Conservation (phyloP, 352 stramenopile genomes). For the Aphanomyces stellatus region DNA sequence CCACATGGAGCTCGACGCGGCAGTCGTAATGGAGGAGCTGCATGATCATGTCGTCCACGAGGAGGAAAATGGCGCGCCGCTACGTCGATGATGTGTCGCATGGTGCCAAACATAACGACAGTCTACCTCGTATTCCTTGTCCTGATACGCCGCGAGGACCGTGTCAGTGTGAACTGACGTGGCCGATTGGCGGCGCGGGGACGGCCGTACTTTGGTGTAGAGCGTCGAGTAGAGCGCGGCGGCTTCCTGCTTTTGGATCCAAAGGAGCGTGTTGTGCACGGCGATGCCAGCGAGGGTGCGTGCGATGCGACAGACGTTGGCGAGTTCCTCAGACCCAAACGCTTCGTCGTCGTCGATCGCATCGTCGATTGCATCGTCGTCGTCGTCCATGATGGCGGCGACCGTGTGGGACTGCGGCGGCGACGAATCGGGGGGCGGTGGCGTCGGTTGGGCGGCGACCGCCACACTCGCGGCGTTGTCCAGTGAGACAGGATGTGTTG, state of each 20-base stretch:
- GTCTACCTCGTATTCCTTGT: background rate
- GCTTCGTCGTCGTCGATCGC: conserved; percentile 25
- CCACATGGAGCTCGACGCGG: conserved; percentile 40
- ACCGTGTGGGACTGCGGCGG: conserved; percentile 5
- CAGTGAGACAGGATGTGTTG: too few relatives aligned
- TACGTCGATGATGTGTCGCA: background rate
- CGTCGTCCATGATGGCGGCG: conserved; percentile 27
- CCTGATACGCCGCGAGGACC: conserved; percentile 20
- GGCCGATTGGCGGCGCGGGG: conserved; percentile 26
- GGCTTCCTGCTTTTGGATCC: conserved; percentile 40
- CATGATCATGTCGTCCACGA: conserved; percentile 51
- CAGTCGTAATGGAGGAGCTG: conserved; percentile 49
- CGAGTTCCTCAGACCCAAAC: background rate
- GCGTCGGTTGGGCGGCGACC: conserved; percentile 2
- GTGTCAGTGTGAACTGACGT: conserved; percentile 28
- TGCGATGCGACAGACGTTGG: conserved; percentile 27
- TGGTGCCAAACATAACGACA: background rate
- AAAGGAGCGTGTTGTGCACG: conserved; percentile 27
- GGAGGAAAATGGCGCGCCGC: conserved; percentile 31
- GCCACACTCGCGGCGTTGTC: conserved; percentile 10
- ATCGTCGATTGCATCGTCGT: conserved; percentile 27
- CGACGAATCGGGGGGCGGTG: too few relatives aligned
- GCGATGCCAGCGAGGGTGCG: conserved; percentile 40
- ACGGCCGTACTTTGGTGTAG: conserved; percentile 28
- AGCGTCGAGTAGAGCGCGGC: conserved; percentile 31